Evolutionary conservation across 768 basidiomycete species (phyloP).

Genomic region (Macrolepiota dolichaula): DNA sequence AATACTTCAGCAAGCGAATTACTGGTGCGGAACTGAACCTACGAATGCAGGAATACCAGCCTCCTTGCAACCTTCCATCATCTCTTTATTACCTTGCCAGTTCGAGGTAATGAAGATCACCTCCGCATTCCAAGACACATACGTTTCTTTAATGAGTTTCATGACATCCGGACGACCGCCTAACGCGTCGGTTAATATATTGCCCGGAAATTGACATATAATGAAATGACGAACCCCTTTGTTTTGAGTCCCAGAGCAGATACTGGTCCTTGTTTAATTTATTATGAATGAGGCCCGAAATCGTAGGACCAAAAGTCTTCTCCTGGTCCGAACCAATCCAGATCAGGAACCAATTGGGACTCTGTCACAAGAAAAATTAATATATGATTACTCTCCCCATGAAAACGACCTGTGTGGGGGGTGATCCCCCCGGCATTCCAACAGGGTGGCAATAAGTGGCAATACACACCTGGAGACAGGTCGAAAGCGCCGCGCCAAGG

Average conservation of each 20-base stretch:
- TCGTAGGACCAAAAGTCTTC: constrained; percentile 82
- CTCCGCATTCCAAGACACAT: constrained; percentile 78
- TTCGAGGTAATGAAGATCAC: constrained; percentile 85
- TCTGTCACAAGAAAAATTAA: constrained; percentile 23
- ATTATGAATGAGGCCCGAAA: constrained; percentile 64
- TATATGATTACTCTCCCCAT: background rate
- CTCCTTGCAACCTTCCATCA: constrained; percentile 78
- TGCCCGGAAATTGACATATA: background rate
- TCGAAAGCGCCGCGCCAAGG: constrained; percentile 77
- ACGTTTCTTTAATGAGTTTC: constrained; percentile 71
- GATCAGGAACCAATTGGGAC: constrained; percentile 64
- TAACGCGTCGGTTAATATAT: constrained; percentile 15
- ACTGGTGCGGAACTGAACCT: constrained; percentile 14
- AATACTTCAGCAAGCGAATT: background rate
- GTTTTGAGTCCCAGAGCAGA: constrained; percentile 77
- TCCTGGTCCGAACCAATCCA: constrained; percentile 87
- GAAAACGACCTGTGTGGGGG: background rate
- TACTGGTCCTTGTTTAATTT: constrained; percentile 69
- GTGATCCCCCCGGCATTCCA: background rate
- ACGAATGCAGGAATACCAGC: constrained; percentile 69
- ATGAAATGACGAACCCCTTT: constrained; percentile 41
- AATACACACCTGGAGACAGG: constrained; percentile 68
- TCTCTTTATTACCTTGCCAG: constrained; percentile 71
- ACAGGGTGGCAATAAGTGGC: background rate
- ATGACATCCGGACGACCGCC: constrained; percentile 75